phyloP scores from a whole-genome alignment of 106 monocot genomes.

The Gastrodia elata region DNA sequence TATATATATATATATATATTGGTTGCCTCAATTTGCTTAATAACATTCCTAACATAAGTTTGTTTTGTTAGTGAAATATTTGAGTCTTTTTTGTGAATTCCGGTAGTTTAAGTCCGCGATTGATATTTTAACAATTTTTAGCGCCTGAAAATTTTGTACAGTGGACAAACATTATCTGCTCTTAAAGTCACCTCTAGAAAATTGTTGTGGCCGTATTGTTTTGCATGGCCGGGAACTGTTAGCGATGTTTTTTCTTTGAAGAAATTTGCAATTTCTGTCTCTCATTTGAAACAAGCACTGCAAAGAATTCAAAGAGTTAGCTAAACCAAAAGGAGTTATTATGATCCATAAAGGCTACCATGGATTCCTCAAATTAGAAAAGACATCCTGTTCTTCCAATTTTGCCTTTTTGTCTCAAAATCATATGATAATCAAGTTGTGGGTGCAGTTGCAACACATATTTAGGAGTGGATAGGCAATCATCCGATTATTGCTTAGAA shows the following conservation, averaged over 20 bases:
- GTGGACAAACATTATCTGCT: not conserved
- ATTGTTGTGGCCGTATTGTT: not conserved
- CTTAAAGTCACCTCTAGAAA: not conserved
- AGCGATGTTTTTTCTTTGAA: not conserved
- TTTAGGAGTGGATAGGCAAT: too few relatives aligned
- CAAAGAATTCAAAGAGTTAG: not conserved
- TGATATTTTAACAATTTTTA: not conserved
- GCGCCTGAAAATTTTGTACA: not conserved
- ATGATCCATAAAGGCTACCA: not conserved
- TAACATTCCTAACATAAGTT: too few relatives aligned
- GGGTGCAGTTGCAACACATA: too few relatives aligned
- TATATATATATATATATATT: too few relatives aligned
- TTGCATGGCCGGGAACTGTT: not conserved
- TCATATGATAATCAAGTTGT: too few relatives aligned
- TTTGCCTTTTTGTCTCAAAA: too few relatives aligned
- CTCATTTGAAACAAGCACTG: not conserved
- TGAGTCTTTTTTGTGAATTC: not conserved
- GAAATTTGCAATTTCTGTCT: not conserved
- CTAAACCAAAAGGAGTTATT: not conserved
- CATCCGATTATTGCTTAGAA: too few relatives aligned
- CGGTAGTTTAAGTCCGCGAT: not conserved
- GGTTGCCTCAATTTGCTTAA: too few relatives aligned
- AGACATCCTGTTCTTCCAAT: too few relatives aligned
- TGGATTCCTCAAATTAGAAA: not conserved
- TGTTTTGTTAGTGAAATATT: too few relatives aligned